Evolutionary conservation across 164 flowering plant species (phyloP).

Genomic region (Warburgia ugandensis): DNA sequence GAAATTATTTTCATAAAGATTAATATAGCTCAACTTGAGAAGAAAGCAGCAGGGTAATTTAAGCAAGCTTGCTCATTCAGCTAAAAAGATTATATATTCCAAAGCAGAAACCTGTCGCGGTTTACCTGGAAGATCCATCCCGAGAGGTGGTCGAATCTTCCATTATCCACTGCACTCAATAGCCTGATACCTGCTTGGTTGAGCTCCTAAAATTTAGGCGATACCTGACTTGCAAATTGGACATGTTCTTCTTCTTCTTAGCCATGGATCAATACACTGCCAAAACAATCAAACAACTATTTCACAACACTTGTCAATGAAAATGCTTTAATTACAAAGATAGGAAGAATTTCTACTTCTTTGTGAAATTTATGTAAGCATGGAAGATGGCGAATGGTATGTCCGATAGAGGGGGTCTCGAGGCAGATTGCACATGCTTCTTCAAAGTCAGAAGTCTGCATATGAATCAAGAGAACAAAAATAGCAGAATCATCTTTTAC

Average conservation of each 20-base stretch:
- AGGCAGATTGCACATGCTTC: conserved; percentile 90
- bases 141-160: no score
- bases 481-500: not conserved
- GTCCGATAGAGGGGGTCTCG: conserved; percentile 70
- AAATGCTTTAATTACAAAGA: not conserved
- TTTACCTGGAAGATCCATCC: no score
- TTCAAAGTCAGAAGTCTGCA: conserved; percentile 50
- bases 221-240: conserved; percentile 86
- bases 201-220: no score
- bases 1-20: no score
- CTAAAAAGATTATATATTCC: no score
- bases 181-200: no score
- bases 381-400: conserved; percentile 82
- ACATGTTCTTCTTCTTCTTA: conserved; percentile 66
- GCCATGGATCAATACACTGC: conserved; percentile 99
- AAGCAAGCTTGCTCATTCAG: no score
- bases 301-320: not conserved
- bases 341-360: conserved; percentile 60
- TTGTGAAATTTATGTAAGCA: conserved; percentile 97
- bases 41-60: no score
- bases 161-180: no score
- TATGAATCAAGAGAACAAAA: not conserved
- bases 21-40: no score
- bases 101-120: no score
- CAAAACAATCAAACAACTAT: conserved; percentile 6